Percentiles rank a stretch among this genome's conserved stretches.
Evolutionary conservation across 169 alveolate genomes (phyloP).

Genomic region (Amoebophrya sp.): DNA sequence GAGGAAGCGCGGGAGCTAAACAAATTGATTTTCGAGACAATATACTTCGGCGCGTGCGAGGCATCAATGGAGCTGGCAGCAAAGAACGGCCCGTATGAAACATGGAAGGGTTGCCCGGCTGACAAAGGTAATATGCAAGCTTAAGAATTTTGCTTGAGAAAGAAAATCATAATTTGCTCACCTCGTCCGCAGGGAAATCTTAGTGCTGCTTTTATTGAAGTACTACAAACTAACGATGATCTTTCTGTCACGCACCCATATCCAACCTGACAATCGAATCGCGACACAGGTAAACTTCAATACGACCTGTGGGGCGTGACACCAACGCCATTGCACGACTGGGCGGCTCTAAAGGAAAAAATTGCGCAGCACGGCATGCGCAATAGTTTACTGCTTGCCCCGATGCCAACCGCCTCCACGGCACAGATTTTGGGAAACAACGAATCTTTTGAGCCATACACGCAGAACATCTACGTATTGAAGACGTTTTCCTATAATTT

Average conservation of each 20-base stretch:
- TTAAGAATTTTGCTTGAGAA: background rate
- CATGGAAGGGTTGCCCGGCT: conserved; percentile 93
- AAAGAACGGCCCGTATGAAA: conserved; percentile 83
- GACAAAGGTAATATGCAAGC: conserved; percentile 79
- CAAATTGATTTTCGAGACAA: conserved; percentile 90
- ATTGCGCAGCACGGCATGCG: conserved; percentile 87
- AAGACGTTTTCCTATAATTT: too few species aligned
- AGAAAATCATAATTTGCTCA: background rate
- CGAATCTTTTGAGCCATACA: conserved; percentile 98
- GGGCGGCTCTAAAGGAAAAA: conserved; percentile 83
- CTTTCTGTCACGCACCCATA: too few species aligned
- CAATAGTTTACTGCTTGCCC: conserved; percentile 93
- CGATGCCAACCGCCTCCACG: conserved; percentile 99
- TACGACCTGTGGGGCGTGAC: conserved; percentile 93
- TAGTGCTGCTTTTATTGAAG: background rate
- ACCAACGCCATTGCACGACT: conserved; percentile 69
- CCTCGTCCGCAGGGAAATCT: background rate
- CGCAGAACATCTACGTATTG: conserved; percentile 93
- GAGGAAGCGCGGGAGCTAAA: conserved; percentile 85
- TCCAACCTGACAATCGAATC: too few species aligned
- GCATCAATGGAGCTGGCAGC: conserved; percentile 90
- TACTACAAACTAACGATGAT: too few species aligned
- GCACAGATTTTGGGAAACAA: conserved; percentile 94
- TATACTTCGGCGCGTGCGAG: conserved; percentile 92
- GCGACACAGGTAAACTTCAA: conserved; percentile 59